A percentile compares a stretch with the other conserved stretches of the same genome.
Conservation (phyloP, 1,284 basidiomycete species). For the Microbotryum lychnidis-dioicae region DNA sequence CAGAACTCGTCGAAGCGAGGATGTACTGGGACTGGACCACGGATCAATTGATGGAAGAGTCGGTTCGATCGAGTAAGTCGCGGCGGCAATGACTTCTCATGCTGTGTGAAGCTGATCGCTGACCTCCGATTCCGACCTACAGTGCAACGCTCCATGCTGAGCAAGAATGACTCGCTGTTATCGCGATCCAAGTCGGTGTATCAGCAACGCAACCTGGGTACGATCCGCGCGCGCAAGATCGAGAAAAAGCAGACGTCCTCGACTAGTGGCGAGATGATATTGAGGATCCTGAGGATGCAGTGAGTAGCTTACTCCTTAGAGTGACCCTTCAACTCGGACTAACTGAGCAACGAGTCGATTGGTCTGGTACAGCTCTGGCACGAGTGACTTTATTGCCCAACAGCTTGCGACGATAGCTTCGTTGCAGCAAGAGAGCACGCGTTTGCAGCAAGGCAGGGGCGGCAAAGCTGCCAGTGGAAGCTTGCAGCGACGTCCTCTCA, state of each 20-base stretch:
- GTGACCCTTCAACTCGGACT: conserved; percentile 3
- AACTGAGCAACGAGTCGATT: neutral
- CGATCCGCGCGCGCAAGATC: conserved; percentile 87
- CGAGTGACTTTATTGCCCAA: conserved; percentile 79
- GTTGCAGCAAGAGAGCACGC: too few relatives aligned
- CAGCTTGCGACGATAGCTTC: conserved; percentile 45
- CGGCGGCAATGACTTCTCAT: neutral
- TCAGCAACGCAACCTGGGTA: conserved; percentile 80
- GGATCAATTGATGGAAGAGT: conserved; percentile 36
- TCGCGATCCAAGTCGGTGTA: conserved; percentile 78
- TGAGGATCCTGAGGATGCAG: conserved; percentile 80
- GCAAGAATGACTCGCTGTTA: conserved; percentile 53
- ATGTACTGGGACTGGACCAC: conserved; percentile 91
- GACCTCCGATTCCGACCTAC: neutral
- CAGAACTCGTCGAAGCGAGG: conserved; percentile 69
- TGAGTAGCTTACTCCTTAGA: conserved; percentile 6
- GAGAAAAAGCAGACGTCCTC: conserved; percentile 68
- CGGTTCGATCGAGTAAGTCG: conserved; percentile 20
- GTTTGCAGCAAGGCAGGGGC: too few relatives aligned
- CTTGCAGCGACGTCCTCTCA: too few relatives aligned
- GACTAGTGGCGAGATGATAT: conserved; percentile 72
- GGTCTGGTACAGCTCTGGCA: conserved; percentile 53
- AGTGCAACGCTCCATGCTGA: conserved; percentile 46
- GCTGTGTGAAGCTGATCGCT: conserved; percentile 16
- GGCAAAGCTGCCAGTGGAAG: too few relatives aligned